A percentile compares a stretch with the other conserved stretches of the same genome.
Conservation (phyloP, 2,329 filamentous ascomycete species). For the Stemphylium beticola region DNA sequence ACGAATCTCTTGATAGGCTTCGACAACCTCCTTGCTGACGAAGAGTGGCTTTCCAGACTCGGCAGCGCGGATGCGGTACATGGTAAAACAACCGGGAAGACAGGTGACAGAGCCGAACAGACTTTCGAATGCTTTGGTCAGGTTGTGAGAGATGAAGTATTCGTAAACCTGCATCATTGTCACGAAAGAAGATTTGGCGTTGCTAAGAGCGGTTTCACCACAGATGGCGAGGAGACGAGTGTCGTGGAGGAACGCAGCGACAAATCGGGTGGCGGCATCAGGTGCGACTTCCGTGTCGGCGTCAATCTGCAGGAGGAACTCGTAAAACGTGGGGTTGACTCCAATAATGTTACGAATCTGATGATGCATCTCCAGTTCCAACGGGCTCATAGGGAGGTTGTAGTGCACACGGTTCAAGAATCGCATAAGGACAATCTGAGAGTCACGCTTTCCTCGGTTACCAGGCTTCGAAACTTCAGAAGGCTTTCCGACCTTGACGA, state of each 20-base stretch:
- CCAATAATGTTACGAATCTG: conserved; percentile 99
- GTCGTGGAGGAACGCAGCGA: conserved; percentile 88
- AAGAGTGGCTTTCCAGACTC: conserved; percentile 96
- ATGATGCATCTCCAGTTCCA: conserved; percentile 98
- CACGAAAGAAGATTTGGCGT: conserved; percentile 89
- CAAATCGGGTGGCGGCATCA: conserved; percentile 90
- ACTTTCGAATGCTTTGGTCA: conserved; percentile 96
- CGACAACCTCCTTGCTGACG: conserved; percentile 88
- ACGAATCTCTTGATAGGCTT: conserved; percentile 87
- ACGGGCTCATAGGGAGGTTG: conserved; percentile 91
- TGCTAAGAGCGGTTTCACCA: conserved; percentile 91
- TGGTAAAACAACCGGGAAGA: conserved; percentile 97
- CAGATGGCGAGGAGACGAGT: conserved; percentile 93
- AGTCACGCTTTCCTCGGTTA: conserved; percentile 99
- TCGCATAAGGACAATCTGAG: conserved; percentile 97
- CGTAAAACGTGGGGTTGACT: conserved; percentile 97
- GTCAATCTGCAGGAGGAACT: conserved; percentile 95
- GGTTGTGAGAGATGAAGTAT: conserved; percentile 98
- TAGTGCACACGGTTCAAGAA: conserved; percentile 99
- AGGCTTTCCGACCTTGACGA: conserved; percentile 92
- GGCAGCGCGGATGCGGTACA: conserved; percentile 95
- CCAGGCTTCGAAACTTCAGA: conserved; percentile 77
- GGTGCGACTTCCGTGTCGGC: conserved; percentile 92
- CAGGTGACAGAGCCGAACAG: conserved; percentile 97
- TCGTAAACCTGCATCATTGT: conserved; percentile 99